Percentiles rank a stretch among this genome's conserved stretches.
Evolutionary conservation across 345 rosid species (phyloP).

Genomic region (Lagerstroemia speciosa): DNA sequence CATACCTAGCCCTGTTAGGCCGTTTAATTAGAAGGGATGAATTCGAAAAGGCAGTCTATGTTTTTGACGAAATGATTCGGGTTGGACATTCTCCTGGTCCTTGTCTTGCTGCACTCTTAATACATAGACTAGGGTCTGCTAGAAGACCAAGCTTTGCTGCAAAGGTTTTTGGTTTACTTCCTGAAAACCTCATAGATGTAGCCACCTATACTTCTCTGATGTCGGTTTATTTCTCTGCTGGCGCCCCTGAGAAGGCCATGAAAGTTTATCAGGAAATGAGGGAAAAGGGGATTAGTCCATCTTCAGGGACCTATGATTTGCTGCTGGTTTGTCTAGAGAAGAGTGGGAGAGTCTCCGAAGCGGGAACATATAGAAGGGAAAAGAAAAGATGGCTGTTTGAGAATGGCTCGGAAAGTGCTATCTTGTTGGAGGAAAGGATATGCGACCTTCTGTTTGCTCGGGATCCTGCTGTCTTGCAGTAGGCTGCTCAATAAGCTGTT

Average conservation of each 20-base stretch:
- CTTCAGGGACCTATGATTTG: conserved; percentile 59
- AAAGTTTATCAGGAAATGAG: conserved; percentile 50
- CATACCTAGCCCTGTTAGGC: conserved; percentile 59
- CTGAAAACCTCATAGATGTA: conserved; percentile 45
- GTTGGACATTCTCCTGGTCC: conserved; percentile 51
- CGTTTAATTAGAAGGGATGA: conserved; percentile 34
- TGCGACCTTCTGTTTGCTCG: conserved; percentile 64
- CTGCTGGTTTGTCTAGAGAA: conserved; percentile 60
- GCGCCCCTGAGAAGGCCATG: conserved; percentile 62
- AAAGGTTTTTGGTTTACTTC: conserved; percentile 49
- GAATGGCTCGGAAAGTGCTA: conserved; percentile 22
- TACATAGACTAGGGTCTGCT: conserved; percentile 58
- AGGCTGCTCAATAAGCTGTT: background rate
- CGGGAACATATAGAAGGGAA: conserved; percentile 45
- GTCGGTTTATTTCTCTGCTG: conserved; percentile 59
- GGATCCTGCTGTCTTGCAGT: conserved; percentile 13
- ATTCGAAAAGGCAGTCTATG: conserved; percentile 33
- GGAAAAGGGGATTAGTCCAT: conserved; percentile 40
- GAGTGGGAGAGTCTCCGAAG: conserved; percentile 37
- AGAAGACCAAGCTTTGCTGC: conserved; percentile 64
- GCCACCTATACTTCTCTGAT: conserved; percentile 68
- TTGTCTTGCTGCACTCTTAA: conserved; percentile 51
- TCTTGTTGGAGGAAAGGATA: conserved; percentile 36
- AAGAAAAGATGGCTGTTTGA: conserved; percentile 34
- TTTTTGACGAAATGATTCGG: conserved; percentile 40